These are phyloP conservation scores for Colletotrichum magnum DNA, from an alignment of 2,329 filamentous ascomycete genomes.

Conservation along the genomic window DNA sequence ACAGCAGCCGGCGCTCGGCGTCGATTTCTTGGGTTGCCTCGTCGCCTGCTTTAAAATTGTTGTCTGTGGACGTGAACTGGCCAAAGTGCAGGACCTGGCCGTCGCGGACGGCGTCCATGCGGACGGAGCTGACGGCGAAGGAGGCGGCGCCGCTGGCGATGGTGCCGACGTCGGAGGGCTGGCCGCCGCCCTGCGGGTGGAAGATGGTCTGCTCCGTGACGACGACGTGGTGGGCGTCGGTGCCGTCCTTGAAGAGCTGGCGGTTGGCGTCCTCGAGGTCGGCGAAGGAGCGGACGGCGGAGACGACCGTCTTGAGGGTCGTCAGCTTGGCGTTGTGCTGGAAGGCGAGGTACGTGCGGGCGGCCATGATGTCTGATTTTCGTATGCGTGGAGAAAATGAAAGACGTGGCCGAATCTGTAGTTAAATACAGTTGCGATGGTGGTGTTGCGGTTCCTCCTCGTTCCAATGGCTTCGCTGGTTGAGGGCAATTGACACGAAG, in stretches of 20 bases:
- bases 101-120: constrained; percentile 64
- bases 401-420: no score
- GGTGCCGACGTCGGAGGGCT: constrained; percentile 76
- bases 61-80: constrained; percentile 57
- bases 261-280: constrained; percentile 65
- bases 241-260: constrained; percentile 70
- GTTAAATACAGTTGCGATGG: background rate
- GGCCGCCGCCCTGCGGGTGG: constrained; percentile 81
- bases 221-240: constrained; percentile 67
- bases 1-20: constrained; percentile 69
- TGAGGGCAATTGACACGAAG: background rate
- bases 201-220: constrained; percentile 79
- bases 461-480: background rate
- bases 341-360: constrained; percentile 59
- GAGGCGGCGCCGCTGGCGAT: constrained; percentile 57
- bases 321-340: constrained; percentile 60
- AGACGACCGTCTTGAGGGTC: constrained; percentile 59
- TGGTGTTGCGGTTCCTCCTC: background rate
- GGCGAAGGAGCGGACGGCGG: constrained; percentile 63
- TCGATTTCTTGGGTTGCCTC: constrained; percentile 72
- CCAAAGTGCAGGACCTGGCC: constrained; percentile 77
- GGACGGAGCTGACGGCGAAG: constrained; percentile 71
- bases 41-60: constrained; percentile 57
- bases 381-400: background rate
- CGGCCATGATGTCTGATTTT: constrained; percentile 30